Conservation (phyloP, 2,329 filamentous ascomycete species). For the Fusarium coffeatum region DNA sequence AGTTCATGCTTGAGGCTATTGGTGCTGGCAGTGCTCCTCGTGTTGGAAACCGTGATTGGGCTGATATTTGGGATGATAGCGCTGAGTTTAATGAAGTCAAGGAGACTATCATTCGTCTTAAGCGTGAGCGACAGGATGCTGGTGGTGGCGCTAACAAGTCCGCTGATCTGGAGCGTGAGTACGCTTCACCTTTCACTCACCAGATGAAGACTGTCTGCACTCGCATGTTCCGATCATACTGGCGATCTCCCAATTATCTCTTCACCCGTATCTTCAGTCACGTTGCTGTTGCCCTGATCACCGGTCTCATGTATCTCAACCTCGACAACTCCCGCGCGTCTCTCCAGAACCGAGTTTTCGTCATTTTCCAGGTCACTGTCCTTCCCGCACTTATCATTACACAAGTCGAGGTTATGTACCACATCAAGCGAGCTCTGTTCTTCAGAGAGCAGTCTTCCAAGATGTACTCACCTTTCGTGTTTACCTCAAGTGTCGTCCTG, state of each 20-base stretch:
- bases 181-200: conserved; percentile 81
- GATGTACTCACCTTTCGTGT: conserved; percentile 85
- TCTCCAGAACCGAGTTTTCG: conserved; percentile 87
- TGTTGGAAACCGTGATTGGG: conserved; percentile 81
- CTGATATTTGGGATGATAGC: conserved; percentile 80
- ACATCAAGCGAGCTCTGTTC: conserved; percentile 81
- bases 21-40: conserved; percentile 79
- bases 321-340: conserved; percentile 80
- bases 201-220: conserved; percentile 81
- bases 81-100: conserved; percentile 76
- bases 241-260: conserved; percentile 88
- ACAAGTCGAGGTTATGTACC: conserved; percentile 84
- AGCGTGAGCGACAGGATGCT: conserved; percentile 64
- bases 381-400: conserved; percentile 84
- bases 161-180: conserved; percentile 75
- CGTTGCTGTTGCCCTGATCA: conserved; percentile 79
- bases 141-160: conserved; percentile 59
- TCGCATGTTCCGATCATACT: conserved; percentile 82
- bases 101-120: conserved; percentile 74
- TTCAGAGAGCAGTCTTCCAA: conserved; percentile 88
- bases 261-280: conserved; percentile 91
- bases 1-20: conserved; percentile 89
- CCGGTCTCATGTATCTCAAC: conserved; percentile 82
- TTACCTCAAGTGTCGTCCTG: conserved; percentile 80
- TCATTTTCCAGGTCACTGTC: conserved; percentile 90